phyloP scores from a whole-genome alignment of 78 protist species.

The Salpingoeca rosetta region DNA sequence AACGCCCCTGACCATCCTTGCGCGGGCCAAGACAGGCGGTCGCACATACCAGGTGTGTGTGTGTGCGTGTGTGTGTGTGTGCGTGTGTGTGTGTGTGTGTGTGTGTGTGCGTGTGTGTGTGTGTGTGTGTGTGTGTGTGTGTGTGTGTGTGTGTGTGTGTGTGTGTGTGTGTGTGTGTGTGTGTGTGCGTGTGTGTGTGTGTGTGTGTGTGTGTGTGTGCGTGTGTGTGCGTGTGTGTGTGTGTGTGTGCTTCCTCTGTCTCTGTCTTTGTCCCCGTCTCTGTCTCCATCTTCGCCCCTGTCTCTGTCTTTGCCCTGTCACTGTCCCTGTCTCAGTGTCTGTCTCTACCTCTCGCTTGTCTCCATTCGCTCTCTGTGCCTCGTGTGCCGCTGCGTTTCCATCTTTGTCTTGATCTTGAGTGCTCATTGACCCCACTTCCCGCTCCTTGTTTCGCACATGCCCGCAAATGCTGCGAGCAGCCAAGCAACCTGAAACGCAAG shows the following conservation, averaged over 20 bases:
- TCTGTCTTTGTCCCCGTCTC: too few species aligned
- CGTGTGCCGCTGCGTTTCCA: not conserved
- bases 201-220: not conserved
- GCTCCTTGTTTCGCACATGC: not conserved
- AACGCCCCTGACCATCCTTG: too few species aligned
- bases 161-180: not conserved
- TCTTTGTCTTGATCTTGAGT: not conserved
- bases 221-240: not conserved
- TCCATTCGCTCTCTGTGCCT: not conserved
- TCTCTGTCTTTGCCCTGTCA: not conserved
- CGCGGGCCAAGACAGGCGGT: too few species aligned
- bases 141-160: not conserved
- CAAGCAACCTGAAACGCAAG: not conserved
- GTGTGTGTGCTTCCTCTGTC: too few species aligned
- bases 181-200: not conserved
- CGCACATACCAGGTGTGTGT: too few species aligned
- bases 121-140: not conserved
- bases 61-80: not conserved
- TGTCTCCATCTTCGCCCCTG: not conserved
- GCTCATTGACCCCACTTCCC: not conserved
- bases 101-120: not conserved
- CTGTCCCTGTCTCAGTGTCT: not conserved
- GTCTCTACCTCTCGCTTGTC: not conserved
- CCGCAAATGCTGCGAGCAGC: not conserved
- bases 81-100: not conserved